These are phyloP conservation scores for Fusarium austroafricanum DNA, from an alignment of 2,329 filamentous ascomycete genomes.

Conservation along the genomic window DNA sequence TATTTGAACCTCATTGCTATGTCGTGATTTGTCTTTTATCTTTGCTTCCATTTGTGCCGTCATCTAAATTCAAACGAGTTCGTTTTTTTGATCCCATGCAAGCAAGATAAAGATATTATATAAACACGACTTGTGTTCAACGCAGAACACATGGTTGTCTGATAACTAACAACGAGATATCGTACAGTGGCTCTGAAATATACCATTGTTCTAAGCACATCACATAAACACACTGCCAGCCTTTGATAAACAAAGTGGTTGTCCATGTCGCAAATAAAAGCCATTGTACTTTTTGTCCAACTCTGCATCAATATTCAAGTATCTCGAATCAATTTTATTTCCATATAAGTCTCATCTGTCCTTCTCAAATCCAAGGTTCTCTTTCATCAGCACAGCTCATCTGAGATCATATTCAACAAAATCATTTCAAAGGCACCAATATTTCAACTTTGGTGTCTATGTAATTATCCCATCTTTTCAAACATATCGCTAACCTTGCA, in stretches of 20 bases:
- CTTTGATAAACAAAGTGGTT: not conserved
- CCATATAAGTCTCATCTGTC: not conserved
- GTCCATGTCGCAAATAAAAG: not conserved
- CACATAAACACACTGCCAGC: not conserved
- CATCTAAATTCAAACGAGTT: slow-evolving; percentile 1
- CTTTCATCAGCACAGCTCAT: not conserved
- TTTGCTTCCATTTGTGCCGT: not conserved
- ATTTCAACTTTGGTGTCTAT: not conserved
- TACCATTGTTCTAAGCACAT: not conserved
- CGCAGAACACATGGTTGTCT: no score
- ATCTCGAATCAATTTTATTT: not conserved
- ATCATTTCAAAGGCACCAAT: not conserved
- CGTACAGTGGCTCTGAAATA: no score
- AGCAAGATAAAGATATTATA: no score
- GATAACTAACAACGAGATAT: not conserved
- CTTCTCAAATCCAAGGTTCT: no score
- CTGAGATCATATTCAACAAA: not conserved
- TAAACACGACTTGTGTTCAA: not conserved
- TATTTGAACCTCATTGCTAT: not conserved
- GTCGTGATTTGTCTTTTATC: not conserved
- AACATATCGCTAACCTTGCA: not conserved
- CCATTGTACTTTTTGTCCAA: not conserved
- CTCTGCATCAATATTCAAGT: not conserved
- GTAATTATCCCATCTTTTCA: not conserved
- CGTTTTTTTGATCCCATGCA: no score